Conservation (phyloP, 2,329 filamentous ascomycete genomes). For the Pseudogymnoascus pannorum region DNA sequence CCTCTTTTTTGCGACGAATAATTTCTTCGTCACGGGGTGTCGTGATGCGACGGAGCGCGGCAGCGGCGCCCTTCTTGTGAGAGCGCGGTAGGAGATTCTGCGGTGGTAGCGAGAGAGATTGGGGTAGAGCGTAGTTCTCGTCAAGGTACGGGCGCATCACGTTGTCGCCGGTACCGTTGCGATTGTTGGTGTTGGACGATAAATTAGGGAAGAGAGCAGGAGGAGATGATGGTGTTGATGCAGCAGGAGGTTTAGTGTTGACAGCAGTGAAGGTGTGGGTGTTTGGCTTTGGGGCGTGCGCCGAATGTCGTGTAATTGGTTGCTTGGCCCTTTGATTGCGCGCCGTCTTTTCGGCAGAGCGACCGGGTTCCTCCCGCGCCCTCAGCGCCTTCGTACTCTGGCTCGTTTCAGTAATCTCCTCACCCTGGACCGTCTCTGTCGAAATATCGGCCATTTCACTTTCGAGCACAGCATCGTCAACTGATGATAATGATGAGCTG, state of each 20-base stretch:
- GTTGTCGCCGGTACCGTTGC: not conserved
- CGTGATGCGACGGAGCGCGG: not conserved
- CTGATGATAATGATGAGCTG: slow-evolving; percentile 32
- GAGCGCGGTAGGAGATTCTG: not conserved
- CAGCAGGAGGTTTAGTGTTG: slow-evolving; percentile 2
- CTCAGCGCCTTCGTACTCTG: not conserved
- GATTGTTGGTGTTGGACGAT: not conserved
- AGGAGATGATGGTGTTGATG: slow-evolving; percentile 13
- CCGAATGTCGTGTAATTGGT: not conserved
- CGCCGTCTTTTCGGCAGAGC: slow-evolving; percentile 3
- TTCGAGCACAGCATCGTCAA: slow-evolving; percentile 24
- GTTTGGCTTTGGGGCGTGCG: slow-evolving; percentile 18
- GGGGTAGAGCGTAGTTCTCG: not conserved
- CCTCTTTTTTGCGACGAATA: slow-evolving; percentile 2
- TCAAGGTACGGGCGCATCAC: not conserved
- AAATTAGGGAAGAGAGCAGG: not conserved
- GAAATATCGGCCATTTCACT: slow-evolving; percentile 2
- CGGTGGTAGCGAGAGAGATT: not conserved
- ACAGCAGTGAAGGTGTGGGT: slow-evolving; percentile 23
- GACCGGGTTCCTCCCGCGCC: not conserved
- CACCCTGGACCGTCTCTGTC: not conserved
- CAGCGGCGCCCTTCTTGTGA: slow-evolving; percentile 4
- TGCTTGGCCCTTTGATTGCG: slow-evolving; percentile 3
- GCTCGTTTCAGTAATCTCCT: not conserved
- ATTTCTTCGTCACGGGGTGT: slow-evolving; percentile 2